Evolutionary conservation across 1,139 yeast genomes (phyloP).

Genomic region (Zygoascus meyerae): DNA sequence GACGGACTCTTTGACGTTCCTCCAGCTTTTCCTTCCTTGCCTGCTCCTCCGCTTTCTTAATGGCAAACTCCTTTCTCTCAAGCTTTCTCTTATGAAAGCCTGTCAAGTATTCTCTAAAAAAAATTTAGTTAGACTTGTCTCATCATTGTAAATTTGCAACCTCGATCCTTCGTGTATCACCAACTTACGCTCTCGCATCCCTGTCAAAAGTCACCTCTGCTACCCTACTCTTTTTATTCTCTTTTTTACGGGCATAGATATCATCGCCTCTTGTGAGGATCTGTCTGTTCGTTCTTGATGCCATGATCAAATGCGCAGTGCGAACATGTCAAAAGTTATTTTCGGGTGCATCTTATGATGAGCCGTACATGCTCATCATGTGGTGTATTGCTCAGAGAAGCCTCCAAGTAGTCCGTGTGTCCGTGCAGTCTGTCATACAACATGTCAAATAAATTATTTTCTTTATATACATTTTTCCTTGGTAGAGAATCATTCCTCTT

Average conservation of each 20-base stretch:
- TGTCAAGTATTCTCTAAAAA: conserved; percentile 62
- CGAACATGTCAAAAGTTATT: no score
- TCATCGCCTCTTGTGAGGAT: conserved; percentile 78
- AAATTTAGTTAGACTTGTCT: neutral
- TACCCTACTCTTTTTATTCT: conserved; percentile 56
- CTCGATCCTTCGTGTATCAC: no score
- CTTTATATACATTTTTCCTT: neutral
- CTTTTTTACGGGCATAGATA: conserved; percentile 61
- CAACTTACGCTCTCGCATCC: conserved; percentile 48
- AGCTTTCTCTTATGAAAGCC: conserved; percentile 94
- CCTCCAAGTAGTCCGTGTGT: no score
- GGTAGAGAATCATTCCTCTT: conserved; percentile 5
- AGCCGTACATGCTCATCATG: no score
- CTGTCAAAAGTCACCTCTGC: conserved; percentile 80
- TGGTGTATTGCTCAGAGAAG: no score
- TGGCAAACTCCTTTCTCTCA: conserved; percentile 82
- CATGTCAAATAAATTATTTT: neutral
- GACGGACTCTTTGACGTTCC: conserved; percentile 63
- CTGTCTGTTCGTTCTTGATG: conserved; percentile 52
- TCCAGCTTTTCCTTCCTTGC: conserved; percentile 69
- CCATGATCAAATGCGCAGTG: conserved; percentile 7
- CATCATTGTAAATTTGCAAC: neutral
- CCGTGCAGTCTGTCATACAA: no score
- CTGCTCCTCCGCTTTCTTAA: conserved; percentile 65
- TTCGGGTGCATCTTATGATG: no score